Base-by-base conservation (phyloP, 2,329 filamentous ascomycete species). In the Fusarium gaditjirri region DNA sequence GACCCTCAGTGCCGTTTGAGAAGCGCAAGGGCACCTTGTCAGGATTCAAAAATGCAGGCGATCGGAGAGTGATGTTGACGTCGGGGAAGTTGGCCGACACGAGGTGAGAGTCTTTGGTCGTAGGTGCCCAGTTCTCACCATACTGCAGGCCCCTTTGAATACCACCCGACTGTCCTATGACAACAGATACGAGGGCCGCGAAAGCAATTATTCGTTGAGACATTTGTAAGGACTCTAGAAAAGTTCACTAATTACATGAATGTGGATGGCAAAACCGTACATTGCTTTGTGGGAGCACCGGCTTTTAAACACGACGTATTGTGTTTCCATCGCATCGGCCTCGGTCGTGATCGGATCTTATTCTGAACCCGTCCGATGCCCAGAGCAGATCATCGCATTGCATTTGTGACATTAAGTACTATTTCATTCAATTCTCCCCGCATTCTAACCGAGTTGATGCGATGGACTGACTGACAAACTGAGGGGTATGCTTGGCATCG, bases 401-500 rank as follows among this genome's bases (percentile, higher is more conserved):
- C 6, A n/a, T 13, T 14, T 16, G 27, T 63, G 49, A 38, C 49
- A 56, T 68, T 16, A 68, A 42, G 5, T 3, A 25, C n/a, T 16
- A 31, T 31, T n/a, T 2, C 8, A 35, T n/a, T 29, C 11, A 17
- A 46, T 16, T 1, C 16, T 17, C 43, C 56, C 49, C 49, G 19
- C 56, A 29, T 29, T 35, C 63, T 68, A 63, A 56, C 56, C 29
- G 5, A 13, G 2, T 52, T 23, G 0, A 50, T 46, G 3, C 0
- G 1, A 19, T 7, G 2, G 11, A 38, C 4, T 21, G 7, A 59
- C 12, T 8, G 11, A n/a, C n/a, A 38, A 33, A 63, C 14, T 68
- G 65, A 68, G 65, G 65, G 65, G 65, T 50, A 49, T 42, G 12
- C 64, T 68, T 68, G 63, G 65, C 65, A 31, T 41, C 6, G 19